Evolutionary conservation across 305 asterid species (phyloP).

Genomic region (Petunia hybrid): DNA sequence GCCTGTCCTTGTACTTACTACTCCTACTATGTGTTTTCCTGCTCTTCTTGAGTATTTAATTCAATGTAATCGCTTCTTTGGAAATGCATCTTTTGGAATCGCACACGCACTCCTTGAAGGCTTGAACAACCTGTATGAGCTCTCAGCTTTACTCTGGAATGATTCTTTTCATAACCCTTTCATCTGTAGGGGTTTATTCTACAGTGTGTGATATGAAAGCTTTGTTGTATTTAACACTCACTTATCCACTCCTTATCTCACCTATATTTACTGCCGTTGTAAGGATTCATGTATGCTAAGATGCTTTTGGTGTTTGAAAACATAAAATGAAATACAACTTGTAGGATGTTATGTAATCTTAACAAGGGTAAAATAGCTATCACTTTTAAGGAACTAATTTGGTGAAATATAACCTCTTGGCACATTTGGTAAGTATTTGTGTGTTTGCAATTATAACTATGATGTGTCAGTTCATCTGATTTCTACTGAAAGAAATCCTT

Average conservation of each 20-base stretch:
- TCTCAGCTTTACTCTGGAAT: not conserved
- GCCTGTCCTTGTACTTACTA: not conserved
- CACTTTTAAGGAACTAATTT: slow-evolving; percentile 1
- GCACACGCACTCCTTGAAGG: not conserved
- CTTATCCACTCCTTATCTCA: not conserved
- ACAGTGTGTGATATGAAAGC: not conserved
- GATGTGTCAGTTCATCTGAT: not conserved
- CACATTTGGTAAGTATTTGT: not conserved
- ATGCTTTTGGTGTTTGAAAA: not conserved
- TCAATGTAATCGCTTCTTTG: not conserved
- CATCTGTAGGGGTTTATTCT: not conserved
- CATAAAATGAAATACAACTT: slow-evolving; percentile 5
- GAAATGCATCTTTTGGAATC: not conserved
- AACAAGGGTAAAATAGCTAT: not conserved
- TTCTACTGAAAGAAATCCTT: slow-evolving; percentile 16
- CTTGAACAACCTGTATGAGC: not conserved
- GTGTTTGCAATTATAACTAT: not conserved
- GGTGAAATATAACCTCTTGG: slow-evolving; percentile 14
- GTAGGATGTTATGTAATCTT: not conserved
- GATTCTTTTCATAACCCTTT: slow-evolving; percentile 4
- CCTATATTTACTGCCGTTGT: not conserved
- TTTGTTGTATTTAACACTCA: not conserved
- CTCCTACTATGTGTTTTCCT: not conserved
- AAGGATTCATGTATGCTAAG: not conserved
- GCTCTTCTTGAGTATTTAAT: not conserved